Conservation (phyloP, 257 asterid genomes). For the Rhazya stricta region DNA sequence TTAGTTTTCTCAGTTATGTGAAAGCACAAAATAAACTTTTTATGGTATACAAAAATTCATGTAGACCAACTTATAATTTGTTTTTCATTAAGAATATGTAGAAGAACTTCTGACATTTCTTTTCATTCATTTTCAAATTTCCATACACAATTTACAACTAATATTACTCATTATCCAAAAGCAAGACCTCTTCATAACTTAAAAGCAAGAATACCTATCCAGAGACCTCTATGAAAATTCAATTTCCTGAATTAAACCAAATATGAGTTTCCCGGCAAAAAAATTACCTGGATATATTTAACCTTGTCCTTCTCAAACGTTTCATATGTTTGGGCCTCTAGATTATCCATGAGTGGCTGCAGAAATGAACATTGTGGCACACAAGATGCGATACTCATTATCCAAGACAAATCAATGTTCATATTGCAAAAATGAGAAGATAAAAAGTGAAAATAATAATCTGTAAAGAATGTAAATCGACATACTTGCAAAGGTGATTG, state of each 20-base stretch:
- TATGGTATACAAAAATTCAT: background rate
- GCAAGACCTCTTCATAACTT: background rate
- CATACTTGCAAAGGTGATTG: slow-evolving; percentile 95
- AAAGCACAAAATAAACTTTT: background rate
- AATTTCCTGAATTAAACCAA: background rate
- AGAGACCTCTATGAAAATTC: background rate
- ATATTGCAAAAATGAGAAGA: slow-evolving; percentile 3
- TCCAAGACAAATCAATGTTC: background rate
- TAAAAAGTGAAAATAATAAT: slow-evolving; percentile 14
- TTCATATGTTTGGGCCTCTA: slow-evolving; percentile 99
- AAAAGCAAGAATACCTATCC: background rate
- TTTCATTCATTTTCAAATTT: background rate
- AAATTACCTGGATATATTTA: slow-evolving; percentile 76
- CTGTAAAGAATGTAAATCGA: background rate
- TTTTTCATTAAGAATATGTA: too few relatives aligned
- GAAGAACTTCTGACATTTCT: background rate
- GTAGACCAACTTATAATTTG: background rate
- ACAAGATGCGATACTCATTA: slow-evolving; percentile 8
- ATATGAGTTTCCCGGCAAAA: background rate
- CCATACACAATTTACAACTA: background rate
- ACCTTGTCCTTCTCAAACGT: slow-evolving; percentile 90
- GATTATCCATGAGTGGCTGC: slow-evolving; percentile 99
- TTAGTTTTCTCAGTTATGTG: background rate
- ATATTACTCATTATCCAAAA: background rate
- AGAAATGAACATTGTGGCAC: slow-evolving; percentile 7